phyloP scores from a whole-genome alignment of 73 alveolate species.

The Tetrahymena thermophila region DNA sequence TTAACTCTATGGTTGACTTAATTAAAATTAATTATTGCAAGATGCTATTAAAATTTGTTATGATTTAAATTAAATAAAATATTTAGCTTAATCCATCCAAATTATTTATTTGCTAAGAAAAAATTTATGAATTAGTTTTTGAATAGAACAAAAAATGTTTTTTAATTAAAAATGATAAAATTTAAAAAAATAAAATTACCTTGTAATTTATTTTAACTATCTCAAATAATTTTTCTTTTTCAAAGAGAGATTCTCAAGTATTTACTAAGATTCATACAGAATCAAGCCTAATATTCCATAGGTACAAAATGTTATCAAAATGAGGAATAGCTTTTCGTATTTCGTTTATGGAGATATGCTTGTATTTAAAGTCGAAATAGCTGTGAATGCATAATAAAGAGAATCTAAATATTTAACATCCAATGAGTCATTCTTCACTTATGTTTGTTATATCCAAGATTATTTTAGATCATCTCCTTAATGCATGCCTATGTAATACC shows the following conservation, averaged over 20 bases:
- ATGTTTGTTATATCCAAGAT: neutral
- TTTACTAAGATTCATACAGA: neutral
- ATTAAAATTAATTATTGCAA: too few species aligned
- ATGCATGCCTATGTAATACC: neutral
- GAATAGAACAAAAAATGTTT: too few species aligned
- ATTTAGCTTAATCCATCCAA: too few species aligned
- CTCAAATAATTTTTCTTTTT: neutral
- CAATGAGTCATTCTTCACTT: neutral
- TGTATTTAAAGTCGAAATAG: neutral
- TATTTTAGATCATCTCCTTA: neutral
- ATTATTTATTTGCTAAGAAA: too few species aligned
- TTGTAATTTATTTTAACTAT: neutral
- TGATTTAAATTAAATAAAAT: too few species aligned
- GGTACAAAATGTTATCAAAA: neutral
- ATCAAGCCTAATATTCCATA: neutral
- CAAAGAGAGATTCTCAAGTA: neutral
- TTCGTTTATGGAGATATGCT: neutral
- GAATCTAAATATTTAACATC: neutral
- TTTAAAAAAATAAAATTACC: neutral
- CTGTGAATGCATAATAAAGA: neutral
- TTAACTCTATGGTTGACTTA: too few species aligned
- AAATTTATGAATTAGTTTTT: too few species aligned
- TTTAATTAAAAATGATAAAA: too few species aligned
- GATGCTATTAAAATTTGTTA: too few species aligned
- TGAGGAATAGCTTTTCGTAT: neutral